These are phyloP conservation scores for Trichoderma sp. DNA, from an alignment of 2,329 filamentous ascomycete species.

Conservation along the genomic window DNA sequence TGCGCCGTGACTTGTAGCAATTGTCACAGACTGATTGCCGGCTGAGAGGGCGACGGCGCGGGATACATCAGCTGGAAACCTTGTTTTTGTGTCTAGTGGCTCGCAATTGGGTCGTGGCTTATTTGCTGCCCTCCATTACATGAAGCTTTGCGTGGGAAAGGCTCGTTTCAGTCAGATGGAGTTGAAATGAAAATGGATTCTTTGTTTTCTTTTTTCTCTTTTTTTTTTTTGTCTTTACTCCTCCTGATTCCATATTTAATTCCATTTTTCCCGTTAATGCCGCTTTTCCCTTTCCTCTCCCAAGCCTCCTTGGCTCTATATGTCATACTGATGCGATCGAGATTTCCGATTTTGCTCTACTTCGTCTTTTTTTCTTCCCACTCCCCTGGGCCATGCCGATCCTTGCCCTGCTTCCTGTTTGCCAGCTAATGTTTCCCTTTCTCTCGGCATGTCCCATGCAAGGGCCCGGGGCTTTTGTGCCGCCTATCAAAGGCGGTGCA, in stretches of 20 bases:
- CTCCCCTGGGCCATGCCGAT: not conserved
- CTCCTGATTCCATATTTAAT: not conserved
- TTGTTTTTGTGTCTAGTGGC: not conserved
- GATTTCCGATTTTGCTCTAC: not conserved
- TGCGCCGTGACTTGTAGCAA: not conserved
- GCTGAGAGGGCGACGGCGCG: not conserved
- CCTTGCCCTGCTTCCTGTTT: constrained; percentile 1
- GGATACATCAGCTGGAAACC: not conserved
- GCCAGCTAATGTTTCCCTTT: not conserved
- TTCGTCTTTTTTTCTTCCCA: not conserved
- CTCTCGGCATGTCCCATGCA: constrained; percentile 23
- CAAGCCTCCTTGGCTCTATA: constrained; percentile 2
- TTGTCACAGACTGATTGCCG: not conserved
- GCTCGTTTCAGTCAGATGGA: not conserved
- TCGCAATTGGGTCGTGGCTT: not conserved
- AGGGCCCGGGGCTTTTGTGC: constrained; percentile 21
- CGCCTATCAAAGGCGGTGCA: constrained; percentile 16
- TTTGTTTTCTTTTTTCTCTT: not conserved
- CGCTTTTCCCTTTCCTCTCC: not conserved
- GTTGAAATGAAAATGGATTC: not conserved
- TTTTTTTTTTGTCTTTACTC: not conserved
- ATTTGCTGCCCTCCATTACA: not conserved
- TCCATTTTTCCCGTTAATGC: not conserved
- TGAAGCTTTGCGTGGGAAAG: not conserved
- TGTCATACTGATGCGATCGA: constrained; percentile 22